Evolutionary conservation across 208 protist species (phyloP).

Genomic region (Leishmania arabica): DNA sequence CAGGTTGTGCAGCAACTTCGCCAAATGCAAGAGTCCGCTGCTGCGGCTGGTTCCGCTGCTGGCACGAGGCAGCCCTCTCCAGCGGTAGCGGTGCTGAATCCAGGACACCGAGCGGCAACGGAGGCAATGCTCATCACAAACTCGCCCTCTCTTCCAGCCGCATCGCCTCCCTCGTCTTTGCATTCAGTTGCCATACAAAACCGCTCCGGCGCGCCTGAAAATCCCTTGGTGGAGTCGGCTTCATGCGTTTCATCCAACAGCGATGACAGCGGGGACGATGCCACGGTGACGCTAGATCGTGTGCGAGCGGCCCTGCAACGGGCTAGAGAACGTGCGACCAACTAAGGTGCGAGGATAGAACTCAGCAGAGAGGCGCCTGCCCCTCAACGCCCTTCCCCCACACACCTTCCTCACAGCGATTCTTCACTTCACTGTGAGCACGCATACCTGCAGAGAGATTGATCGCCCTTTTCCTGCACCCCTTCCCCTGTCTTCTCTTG

Average conservation of each 20-base stretch:
- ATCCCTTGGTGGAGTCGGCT: neutral
- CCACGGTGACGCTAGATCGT: slow-evolving; percentile 32
- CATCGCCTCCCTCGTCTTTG: neutral
- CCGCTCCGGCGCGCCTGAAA: neutral
- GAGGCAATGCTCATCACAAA: neutral
- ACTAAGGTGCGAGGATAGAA: neutral
- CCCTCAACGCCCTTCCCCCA: neutral
- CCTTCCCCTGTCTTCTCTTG: neutral
- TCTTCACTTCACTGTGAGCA: neutral
- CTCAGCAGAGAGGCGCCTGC: neutral
- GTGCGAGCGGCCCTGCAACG: slow-evolving; percentile 43
- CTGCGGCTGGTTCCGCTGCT: neutral
- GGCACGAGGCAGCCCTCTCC: neutral
- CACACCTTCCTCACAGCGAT: neutral
- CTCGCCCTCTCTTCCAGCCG: neutral
- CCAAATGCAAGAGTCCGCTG: slow-evolving; percentile 5
- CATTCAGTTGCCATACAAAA: neutral
- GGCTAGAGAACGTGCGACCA: slow-evolving; percentile 19
- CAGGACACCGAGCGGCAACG: neutral
- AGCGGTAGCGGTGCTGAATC: neutral
- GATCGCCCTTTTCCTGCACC: too few species aligned
- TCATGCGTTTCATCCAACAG: neutral
- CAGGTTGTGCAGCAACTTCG: slow-evolving; percentile 19
- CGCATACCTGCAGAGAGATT: neutral
- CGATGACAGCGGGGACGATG: slow-evolving; percentile 2